Evolutionary conservation across 768 basidiomycete genomes (phyloP).

Genomic region (Termitomyces sp.): DNA sequence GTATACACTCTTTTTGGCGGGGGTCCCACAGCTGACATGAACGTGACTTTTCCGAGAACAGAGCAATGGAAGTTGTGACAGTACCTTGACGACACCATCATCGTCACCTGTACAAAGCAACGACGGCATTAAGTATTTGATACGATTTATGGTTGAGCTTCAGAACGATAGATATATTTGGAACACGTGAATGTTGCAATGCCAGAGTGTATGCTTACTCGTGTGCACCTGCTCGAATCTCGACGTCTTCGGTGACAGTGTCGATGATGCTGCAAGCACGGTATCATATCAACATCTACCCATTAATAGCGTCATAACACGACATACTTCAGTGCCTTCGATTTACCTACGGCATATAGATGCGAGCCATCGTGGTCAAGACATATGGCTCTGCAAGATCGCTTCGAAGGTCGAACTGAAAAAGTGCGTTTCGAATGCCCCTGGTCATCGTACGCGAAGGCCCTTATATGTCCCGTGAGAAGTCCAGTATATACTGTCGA

Average conservation of each 20-base stretch:
- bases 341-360: constrained; percentile 81
- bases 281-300: constrained; percentile 13
- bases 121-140: constrained; percentile 67
- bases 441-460: constrained; percentile 74
- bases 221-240: constrained; percentile 52
- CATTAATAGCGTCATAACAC: background rate
- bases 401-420: constrained; percentile 70
- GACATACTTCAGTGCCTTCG: constrained; percentile 73
- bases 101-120: constrained; percentile 88
- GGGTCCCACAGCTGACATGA: constrained; percentile 90
- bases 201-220: constrained; percentile 48
- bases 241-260: constrained; percentile 51
- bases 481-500: constrained; percentile 75
- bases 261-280: constrained; percentile 55
- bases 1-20: constrained; percentile 57
- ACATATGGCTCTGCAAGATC: constrained; percentile 75
- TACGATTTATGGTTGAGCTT: constrained; percentile 84
- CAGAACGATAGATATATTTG: constrained; percentile 31
- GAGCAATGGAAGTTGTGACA: constrained; percentile 11
- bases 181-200: constrained; percentile 10
- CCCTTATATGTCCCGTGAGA: constrained; percentile 80
- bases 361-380: constrained; percentile 63
- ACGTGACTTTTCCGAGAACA: background rate
- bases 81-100: constrained; percentile 88
- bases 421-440: constrained; percentile 56